Conservation (phyloP, 768 basidiomycete genomes). For the Multifurca ochricompacta region DNA sequence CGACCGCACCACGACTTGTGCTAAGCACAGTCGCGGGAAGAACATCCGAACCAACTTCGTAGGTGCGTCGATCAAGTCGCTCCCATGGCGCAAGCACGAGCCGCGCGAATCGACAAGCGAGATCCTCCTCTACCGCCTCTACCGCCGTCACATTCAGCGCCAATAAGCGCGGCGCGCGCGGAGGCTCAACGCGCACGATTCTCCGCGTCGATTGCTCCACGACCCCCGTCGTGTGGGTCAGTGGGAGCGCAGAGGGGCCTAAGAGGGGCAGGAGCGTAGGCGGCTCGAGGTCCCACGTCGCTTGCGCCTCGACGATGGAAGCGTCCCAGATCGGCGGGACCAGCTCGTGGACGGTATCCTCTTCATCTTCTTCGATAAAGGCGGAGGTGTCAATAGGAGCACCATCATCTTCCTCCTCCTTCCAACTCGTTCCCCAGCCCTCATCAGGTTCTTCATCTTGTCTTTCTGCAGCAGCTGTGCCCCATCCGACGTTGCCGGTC, state of each 20-base stretch:
- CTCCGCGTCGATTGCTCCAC: slow-evolving; percentile 60
- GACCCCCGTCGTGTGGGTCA: slow-evolving; percentile 57
- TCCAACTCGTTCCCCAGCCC: slow-evolving; percentile 16
- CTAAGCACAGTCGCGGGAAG: slow-evolving; percentile 29
- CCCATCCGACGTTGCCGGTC: background rate
- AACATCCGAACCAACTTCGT: slow-evolving; percentile 29
- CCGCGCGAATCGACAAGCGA: slow-evolving; percentile 40
- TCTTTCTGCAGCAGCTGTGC: background rate
- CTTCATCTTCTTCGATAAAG: background rate
- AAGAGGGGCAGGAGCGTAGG: slow-evolving; percentile 36
- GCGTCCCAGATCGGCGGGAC: slow-evolving; percentile 5
- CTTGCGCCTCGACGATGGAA: background rate
- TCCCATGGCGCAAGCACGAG: slow-evolving; percentile 52
- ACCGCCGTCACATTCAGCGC: slow-evolving; percentile 8
- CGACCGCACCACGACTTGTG: slow-evolving; percentile 33
- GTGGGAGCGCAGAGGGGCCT: slow-evolving; percentile 48
- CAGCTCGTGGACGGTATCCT: background rate
- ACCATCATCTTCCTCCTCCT: no score
- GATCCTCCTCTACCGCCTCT: slow-evolving; percentile 38
- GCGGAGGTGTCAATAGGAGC: background rate
- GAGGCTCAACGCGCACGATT: slow-evolving; percentile 40
- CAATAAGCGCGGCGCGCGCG: slow-evolving; percentile 26
- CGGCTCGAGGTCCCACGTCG: slow-evolving; percentile 12
- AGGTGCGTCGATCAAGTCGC: slow-evolving; percentile 30
- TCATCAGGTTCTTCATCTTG: background rate